These are phyloP conservation scores for Aspergillus sp. DNA, from an alignment of 2,329 filamentous ascomycete species.

Conservation along the genomic window DNA sequence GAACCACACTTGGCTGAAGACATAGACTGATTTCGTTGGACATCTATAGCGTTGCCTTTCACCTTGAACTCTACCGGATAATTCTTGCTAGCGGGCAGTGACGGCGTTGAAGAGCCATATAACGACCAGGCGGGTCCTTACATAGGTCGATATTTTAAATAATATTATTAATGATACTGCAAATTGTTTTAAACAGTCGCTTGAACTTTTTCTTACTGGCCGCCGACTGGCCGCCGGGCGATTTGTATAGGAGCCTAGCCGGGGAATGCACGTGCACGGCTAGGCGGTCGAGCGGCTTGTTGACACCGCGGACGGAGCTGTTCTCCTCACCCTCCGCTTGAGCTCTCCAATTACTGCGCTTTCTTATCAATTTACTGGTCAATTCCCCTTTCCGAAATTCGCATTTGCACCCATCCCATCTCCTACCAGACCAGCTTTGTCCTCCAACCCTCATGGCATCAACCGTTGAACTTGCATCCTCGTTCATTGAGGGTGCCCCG, in stretches of 20 bases:
- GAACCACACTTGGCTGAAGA: constrained; percentile 13
- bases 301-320: constrained; percentile 18
- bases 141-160: not conserved
- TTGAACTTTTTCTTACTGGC: no score
- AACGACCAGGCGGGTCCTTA: not conserved
- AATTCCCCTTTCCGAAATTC: not conserved
- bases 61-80: not conserved
- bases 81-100: not conserved
- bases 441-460: constrained; percentile 38
- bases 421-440: not conserved
- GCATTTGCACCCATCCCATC: not conserved
- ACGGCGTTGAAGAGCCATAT: not conserved
- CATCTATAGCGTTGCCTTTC: not conserved
- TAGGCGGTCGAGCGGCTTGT: constrained; percentile 24
- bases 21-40: not conserved
- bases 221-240: no score
- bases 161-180: not conserved
- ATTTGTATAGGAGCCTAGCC: not conserved
- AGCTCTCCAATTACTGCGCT: not conserved
- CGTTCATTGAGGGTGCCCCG: constrained; percentile 90
- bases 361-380: not conserved
- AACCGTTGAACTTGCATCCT: constrained; percentile 65
- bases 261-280: constrained; percentile 19
- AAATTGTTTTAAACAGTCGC: not conserved
- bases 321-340: constrained; percentile 7